Evolutionary conservation across 2,329 filamentous ascomycete species (phyloP), one percentile per base, ranked within the genome.

Genomic region (Hymenoscyphus linearis): DNA sequence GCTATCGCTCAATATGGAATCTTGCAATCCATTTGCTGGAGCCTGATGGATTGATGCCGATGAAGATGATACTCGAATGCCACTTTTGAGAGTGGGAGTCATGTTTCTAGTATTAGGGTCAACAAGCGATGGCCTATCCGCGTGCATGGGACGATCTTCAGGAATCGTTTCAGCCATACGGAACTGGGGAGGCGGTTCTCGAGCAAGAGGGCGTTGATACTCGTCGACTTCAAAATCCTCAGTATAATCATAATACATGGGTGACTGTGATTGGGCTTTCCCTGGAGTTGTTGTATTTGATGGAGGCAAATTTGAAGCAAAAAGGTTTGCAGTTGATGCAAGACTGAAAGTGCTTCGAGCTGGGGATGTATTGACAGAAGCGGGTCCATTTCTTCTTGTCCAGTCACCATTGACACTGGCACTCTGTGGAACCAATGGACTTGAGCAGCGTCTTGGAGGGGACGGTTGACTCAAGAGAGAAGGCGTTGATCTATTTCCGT

Each of bases 211-310:
- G 5, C 59, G 62, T 31, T 50, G 61, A 18, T 65, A 65, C 6
- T 63, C 61, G 35, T 69, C 70, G 12, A 66, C 61, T n/a, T 72
- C 69, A 52, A 73, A 74, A 34, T 73, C 68, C 57, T 74, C 72
- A 1, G 71, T 72, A 60, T 74, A 74, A 56, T 73, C 72, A 61
- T 74, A 73, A 56, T 72, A 74, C 26, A 71, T 57, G 31, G 71
- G 72, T 36, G 70, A 71, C 22, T 66, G 55, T 16, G 65, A 59
- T 55, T 62, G 62, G n/a, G 60, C 18, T 52, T 69, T 70, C 57
- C 66, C 65, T 18, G 69, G 68, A 2, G 71, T 71, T 25, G 67
- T 69, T n/a, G 67, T 63, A 22, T 62, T 64, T 18, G 70, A 72
- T 18, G 62, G 58, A 14, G 64, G 60, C 35, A 61, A 54, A 6